Percentiles rank a stretch among this genome's conserved stretches.
Conservation (phyloP, 768 basidiomycete species). For the Leccinum disarticulatum region DNA sequence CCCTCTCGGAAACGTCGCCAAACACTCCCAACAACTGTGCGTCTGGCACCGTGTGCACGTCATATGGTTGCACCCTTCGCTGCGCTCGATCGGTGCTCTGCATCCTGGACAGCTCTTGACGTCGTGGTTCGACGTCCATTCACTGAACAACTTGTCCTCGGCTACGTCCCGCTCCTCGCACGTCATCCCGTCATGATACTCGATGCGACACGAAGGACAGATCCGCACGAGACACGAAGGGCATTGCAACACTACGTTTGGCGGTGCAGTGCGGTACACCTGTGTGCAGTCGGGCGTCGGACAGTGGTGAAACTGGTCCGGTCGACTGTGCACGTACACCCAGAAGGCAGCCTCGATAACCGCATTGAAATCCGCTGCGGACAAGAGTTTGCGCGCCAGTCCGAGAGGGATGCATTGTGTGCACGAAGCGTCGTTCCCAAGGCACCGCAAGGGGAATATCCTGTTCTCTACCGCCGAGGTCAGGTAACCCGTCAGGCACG, state of each 20-base stretch:
- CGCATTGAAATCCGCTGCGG: conserved; percentile 51
- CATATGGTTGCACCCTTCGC: conserved; percentile 82
- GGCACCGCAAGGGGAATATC: conserved; percentile 69
- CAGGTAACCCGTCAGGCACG: conserved; percentile 62
- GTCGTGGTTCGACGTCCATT: conserved; percentile 62
- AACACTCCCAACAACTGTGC: conserved; percentile 81
- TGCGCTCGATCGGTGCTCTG: conserved; percentile 66
- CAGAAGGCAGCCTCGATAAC: conserved; percentile 60
- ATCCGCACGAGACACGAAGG: conserved; percentile 71
- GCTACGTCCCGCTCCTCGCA: conserved; percentile 58
- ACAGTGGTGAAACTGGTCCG: conserved; percentile 69
- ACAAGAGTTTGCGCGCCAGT: conserved; percentile 50
- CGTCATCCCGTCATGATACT: conserved; percentile 64
- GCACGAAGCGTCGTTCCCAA: conserved; percentile 65
- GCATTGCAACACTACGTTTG: conserved; percentile 58
- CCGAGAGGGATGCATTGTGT: conserved; percentile 52
- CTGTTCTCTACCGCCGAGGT: conserved; percentile 54
- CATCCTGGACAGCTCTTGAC: conserved; percentile 79
- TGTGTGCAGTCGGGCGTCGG: conserved; percentile 79
- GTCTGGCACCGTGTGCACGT: conserved; percentile 72
- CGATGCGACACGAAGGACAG: conserved; percentile 59
- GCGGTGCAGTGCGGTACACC: conserved; percentile 59
- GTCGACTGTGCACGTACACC: conserved; percentile 56
- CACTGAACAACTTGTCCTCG: conserved; percentile 56
- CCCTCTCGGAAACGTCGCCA: conserved; percentile 76